Percentiles rank a stretch among this genome's conserved stretches.
Conservation (phyloP, 1,284 basidiomycete species). For the Leccinum solheimii region DNA sequence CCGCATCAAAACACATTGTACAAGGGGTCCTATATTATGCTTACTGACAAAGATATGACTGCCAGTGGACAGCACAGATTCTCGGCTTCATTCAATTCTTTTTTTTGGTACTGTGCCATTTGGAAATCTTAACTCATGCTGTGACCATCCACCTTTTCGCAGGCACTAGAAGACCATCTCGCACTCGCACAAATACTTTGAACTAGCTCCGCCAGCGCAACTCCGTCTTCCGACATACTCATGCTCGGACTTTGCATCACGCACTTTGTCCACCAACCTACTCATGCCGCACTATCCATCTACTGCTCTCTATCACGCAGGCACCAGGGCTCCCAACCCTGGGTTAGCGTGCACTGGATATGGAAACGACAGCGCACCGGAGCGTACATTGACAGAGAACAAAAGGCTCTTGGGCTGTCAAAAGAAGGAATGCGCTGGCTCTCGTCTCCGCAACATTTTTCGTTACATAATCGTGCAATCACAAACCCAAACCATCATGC, state of each 20-base stretch:
- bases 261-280: not conserved
- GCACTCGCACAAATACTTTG: not conserved
- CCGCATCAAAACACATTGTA: not conserved
- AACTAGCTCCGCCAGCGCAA: not conserved
- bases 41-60: not conserved
- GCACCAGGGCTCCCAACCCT: too few relatives aligned
- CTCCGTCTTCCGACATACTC: not conserved
- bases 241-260: not conserved
- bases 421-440: not conserved
- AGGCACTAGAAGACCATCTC: not conserved
- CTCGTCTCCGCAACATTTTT: not conserved
- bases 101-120: not conserved
- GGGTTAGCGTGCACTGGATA: not conserved
- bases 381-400: not conserved
- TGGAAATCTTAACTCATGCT: not conserved
- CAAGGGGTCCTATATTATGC: not conserved
- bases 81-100: not conserved
- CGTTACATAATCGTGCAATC: not conserved
- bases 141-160: not conserved
- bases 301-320: not conserved
- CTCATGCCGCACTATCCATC: not conserved
- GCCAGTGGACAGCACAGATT: not conserved
- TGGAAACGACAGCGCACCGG: not conserved
- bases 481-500: not conserved
- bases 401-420: not conserved